phyloP scores from a whole-genome alignment of 2,329 filamentous ascomycete genomes.

The Penicillium sp. region DNA sequence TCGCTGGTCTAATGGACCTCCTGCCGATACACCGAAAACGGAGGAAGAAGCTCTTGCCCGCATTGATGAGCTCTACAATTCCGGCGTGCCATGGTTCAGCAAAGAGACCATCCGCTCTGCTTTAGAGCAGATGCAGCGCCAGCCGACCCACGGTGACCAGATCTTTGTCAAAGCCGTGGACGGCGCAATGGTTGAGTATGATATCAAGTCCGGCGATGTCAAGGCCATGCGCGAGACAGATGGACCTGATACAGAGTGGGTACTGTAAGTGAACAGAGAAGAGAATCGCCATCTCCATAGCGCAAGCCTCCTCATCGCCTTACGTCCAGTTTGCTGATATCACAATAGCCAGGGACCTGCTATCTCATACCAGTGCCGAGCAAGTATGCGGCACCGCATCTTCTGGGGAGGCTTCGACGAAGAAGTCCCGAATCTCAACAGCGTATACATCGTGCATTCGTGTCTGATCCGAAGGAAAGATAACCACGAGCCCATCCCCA shows the following conservation, averaged over 20 bases:
- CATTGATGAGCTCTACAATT: conserved; percentile 18
- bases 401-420: not conserved
- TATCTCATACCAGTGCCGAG: conserved; percentile 8
- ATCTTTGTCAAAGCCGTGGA: conserved; percentile 13
- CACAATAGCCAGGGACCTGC: not conserved
- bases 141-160: conserved; percentile 15
- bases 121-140: conserved; percentile 8
- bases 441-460: not conserved
- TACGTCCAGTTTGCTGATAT: not conserved
- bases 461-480: not conserved
- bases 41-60: conserved; percentile 16
- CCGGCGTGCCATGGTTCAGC: conserved; percentile 25
- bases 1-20: conserved; percentile 6
- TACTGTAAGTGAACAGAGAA: not conserved
- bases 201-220: not conserved
- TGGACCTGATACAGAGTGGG: not conserved
- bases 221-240: not conserved
- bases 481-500: not conserved
- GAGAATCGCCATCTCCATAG: not conserved
- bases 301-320: not conserved
- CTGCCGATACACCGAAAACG: conserved; percentile 3
- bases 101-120: conserved; percentile 8
- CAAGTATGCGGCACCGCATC: conserved; percentile 6
- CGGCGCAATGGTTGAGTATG: conserved; percentile 9
- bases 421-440: not conserved